Percentiles rank a stretch among this genome's conserved stretches.
Evolutionary conservation across 176 grass and related monocot species (phyloP).

Genomic region (Phoenix roebelenii): DNA sequence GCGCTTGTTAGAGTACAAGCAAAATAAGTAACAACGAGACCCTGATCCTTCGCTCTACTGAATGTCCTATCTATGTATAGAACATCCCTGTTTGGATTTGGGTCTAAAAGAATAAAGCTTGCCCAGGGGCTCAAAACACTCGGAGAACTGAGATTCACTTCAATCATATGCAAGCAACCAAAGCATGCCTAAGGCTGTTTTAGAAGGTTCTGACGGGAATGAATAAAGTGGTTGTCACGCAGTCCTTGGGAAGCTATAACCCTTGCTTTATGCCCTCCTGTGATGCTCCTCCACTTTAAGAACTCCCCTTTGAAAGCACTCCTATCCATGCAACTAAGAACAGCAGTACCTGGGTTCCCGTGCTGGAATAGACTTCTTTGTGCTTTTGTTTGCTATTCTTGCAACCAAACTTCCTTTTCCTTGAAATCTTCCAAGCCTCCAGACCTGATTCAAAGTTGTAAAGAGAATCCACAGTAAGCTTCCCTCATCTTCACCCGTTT

Average conservation of each 20-base stretch:
- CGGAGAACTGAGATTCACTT: constrained; percentile 16
- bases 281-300: not conserved
- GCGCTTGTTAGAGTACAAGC: too few relatives aligned
- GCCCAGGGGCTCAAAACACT: constrained; percentile 10
- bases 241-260: constrained; percentile 6
- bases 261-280: not conserved
- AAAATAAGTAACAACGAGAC: too few relatives aligned
- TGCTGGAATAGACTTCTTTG: too few relatives aligned
- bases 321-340: too few relatives aligned
- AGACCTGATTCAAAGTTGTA: not conserved
- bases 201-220: constrained; percentile 24
- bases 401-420: too few relatives aligned
- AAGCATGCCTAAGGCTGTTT: constrained; percentile 24
- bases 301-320: not conserved
- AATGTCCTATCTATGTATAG: not conserved
- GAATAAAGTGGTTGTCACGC: constrained; percentile 13
- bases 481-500: not conserved
- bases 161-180: constrained; percentile 24
- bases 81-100: constrained; percentile 12
- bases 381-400: too few relatives aligned
- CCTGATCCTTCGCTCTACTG: too few relatives aligned
- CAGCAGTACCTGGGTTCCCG: too few relatives aligned
- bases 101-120: constrained; percentile 21
- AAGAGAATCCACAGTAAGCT: not conserved
- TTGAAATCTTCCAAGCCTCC: too few relatives aligned